These are phyloP conservation scores for Populus deltoides DNA, from an alignment of 345 rosid genomes.

Conservation along the genomic window DNA sequence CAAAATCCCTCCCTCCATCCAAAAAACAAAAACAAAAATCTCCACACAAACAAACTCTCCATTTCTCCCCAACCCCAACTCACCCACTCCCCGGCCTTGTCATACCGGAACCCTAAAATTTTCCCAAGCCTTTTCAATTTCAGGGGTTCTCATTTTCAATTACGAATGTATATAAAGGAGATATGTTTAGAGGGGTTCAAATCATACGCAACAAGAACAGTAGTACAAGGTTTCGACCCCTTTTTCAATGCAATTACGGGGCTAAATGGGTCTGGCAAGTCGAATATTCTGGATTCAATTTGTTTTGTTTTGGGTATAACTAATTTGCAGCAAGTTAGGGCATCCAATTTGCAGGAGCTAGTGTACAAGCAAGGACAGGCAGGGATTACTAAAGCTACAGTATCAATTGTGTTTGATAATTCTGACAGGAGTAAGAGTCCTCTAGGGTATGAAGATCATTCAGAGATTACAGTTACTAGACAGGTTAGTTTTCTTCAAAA, in stretches of 20 bases:
- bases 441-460: constrained; percentile 80
- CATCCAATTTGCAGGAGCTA: constrained; percentile 93
- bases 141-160: neutral
- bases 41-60: neutral
- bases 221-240: constrained; percentile 87
- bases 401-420: constrained; percentile 80
- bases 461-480: constrained; percentile 85
- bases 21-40: neutral
- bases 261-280: constrained; percentile 94
- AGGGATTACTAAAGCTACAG: constrained; percentile 94
- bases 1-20: neutral
- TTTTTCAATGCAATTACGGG: constrained; percentile 97
- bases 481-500: constrained; percentile 48
- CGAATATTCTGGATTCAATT: constrained; percentile 95
- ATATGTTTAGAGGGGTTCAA: constrained; percentile 93
- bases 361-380: constrained; percentile 99
- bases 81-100: constrained; percentile 8
- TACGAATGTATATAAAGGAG: constrained; percentile 75
- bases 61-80: constrained; percentile 2
- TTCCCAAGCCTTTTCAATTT: neutral
- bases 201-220: constrained; percentile 93
- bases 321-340: constrained; percentile 96
- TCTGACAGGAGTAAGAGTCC: constrained; percentile 80
- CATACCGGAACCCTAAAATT: constrained; percentile 11
- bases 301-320: constrained; percentile 98